Evolutionary conservation across 768 basidiomycete genomes (phyloP).

Genomic region (Pulveroboletus sp.): DNA sequence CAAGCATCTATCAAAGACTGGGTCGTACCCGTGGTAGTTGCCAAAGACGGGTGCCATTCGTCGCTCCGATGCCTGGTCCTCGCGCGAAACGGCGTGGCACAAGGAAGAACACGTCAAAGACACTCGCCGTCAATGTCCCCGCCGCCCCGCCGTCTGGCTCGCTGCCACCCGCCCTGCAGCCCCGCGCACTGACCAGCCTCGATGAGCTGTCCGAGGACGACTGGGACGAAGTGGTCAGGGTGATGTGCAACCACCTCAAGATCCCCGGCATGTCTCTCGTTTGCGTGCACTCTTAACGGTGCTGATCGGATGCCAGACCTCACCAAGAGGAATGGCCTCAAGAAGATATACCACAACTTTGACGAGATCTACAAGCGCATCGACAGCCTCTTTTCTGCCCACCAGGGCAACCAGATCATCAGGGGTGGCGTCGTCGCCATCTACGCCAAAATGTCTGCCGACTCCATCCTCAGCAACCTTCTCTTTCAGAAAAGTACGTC

Average conservation of each 20-base stretch:
- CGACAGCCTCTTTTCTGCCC: conserved; percentile 45
- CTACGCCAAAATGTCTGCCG: conserved; percentile 61
- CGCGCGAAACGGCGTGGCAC: conserved; percentile 13
- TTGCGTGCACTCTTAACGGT: neutral
- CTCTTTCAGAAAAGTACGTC: conserved; percentile 52
- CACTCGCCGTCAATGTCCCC: neutral
- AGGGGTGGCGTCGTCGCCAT: conserved; percentile 58
- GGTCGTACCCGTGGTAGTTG: conserved; percentile 68
- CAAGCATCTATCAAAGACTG: neutral
- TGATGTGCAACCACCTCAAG: conserved; percentile 49
- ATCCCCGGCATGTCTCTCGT: conserved; percentile 48
- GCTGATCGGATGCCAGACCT: conserved; percentile 42
- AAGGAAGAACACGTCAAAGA: conserved; percentile 20
- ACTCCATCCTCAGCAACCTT: conserved; percentile 57
- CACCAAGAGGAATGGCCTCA: conserved; percentile 54
- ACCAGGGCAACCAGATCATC: conserved; percentile 44
- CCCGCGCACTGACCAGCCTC: conserved; percentile 9
- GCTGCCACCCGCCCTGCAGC: conserved; percentile 18
- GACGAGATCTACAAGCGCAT: conserved; percentile 48
- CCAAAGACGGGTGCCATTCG: conserved; percentile 47
- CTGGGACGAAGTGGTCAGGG: conserved; percentile 46
- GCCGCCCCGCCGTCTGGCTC: neutral
- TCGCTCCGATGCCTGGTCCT: conserved; percentile 33
- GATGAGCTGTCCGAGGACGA: conserved; percentile 35
- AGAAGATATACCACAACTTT: conserved; percentile 60